Evolutionary conservation across 108 stramenopile species (phyloP).

Genomic region (Stephanodiscus minutulus): DNA sequence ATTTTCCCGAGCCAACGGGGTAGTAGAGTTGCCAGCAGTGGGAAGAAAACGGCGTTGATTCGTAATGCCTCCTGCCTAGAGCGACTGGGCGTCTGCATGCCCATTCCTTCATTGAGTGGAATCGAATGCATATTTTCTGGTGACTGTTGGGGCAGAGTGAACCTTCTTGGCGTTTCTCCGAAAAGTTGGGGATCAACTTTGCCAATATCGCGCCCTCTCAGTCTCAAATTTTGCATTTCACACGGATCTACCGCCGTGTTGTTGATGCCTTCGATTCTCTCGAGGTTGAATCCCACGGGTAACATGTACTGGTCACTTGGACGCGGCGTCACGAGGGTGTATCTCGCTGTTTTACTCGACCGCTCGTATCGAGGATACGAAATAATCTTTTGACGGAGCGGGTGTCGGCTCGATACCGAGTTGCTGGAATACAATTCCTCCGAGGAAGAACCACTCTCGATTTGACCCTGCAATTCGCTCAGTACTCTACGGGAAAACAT

Average conservation of each 20-base stretch:
- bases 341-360: slow-evolving; percentile 54
- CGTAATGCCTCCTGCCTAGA: slow-evolving; percentile 33
- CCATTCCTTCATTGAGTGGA: neutral
- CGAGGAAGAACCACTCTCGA: neutral
- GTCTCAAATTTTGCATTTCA: slow-evolving; percentile 60
- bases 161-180: slow-evolving; percentile 33
- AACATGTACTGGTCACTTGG: slow-evolving; percentile 46
- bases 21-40: slow-evolving; percentile 82
- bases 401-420: slow-evolving; percentile 5
- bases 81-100: slow-evolving; percentile 2
- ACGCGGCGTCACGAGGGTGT: slow-evolving; percentile 59
- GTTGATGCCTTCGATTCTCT: slow-evolving; percentile 8
- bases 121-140: neutral
- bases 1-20: slow-evolving; percentile 78
- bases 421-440: neutral
- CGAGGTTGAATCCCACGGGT: slow-evolving; percentile 67
- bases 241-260: slow-evolving; percentile 25
- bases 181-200: slow-evolving; percentile 47
- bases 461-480: slow-evolving; percentile 27
- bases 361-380: slow-evolving; percentile 76
- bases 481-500: slow-evolving; percentile 58
- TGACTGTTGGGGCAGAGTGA: slow-evolving; percentile 1
- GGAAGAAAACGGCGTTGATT: slow-evolving; percentile 86
- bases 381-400: slow-evolving; percentile 32
- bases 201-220: slow-evolving; percentile 67